These are phyloP conservation scores for Sisymbrium irio DNA, from an alignment of 345 rosid genomes.

Conservation along the genomic window DNA sequence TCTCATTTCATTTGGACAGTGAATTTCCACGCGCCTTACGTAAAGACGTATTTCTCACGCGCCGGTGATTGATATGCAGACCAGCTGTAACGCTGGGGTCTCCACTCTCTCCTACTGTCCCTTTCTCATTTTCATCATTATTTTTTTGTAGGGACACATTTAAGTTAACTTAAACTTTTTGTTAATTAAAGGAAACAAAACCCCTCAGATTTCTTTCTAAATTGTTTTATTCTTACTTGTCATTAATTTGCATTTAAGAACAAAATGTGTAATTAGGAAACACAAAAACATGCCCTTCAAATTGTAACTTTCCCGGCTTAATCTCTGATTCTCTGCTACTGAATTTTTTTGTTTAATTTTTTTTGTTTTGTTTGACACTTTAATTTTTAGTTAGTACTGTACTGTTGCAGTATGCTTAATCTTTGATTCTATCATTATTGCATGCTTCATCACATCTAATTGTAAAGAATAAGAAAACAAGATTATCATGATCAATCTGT, in stretches of 20 bases:
- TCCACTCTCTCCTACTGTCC: conserved; percentile 36
- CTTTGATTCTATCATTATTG: conserved; percentile 16
- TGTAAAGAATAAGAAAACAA: not conserved
- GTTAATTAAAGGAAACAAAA: conserved; percentile 5
- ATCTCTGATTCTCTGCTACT: conserved; percentile 11
- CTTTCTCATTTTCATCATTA: conserved; percentile 37
- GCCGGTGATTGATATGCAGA: conserved; percentile 41
- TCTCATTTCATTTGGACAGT: not conserved
- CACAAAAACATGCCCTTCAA: conserved; percentile 16
- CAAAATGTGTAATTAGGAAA: conserved; percentile 3
- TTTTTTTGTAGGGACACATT: conserved; percentile 36
- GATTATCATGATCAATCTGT: not conserved
- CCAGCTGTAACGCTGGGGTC: conserved; percentile 42
- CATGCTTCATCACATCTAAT: conserved; percentile 17
- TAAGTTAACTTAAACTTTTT: conserved; percentile 6
- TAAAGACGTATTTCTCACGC: not conserved
- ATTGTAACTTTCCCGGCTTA: conserved; percentile 21
- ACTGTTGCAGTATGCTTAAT: not conserved
- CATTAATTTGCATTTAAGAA: conserved; percentile 7
- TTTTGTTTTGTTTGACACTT: not conserved
- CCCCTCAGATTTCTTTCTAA: not conserved
- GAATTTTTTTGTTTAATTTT: not conserved
- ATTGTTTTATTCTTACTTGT: conserved; percentile 10
- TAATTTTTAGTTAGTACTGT: not conserved
- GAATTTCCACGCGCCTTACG: conserved; percentile 3